Evolutionary conservation across 2,329 filamentous ascomycete species (phyloP).

Genomic region (Cadophora luteo-olivacea): DNA sequence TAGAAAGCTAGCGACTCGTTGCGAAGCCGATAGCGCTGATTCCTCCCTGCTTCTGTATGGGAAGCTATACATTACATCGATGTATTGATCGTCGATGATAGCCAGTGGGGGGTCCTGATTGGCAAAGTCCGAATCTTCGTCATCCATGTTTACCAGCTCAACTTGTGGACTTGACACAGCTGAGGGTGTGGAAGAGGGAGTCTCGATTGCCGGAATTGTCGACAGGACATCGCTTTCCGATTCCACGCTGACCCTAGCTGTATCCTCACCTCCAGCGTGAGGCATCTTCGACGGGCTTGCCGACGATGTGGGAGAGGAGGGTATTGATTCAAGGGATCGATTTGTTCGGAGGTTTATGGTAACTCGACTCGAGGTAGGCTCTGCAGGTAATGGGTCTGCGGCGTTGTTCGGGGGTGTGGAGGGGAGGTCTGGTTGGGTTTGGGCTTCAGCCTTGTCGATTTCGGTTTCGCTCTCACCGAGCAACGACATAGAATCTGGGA

Average conservation of each 20-base stretch:
- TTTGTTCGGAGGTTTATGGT: conserved; percentile 65
- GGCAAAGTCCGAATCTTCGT: conserved; percentile 40
- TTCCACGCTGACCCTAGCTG: conserved; percentile 40
- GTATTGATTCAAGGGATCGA: conserved; percentile 50
- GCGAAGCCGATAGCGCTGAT: conserved; percentile 32
- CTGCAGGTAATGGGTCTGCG: conserved; percentile 46
- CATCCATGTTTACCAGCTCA: conserved; percentile 39
- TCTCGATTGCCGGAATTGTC: conserved; percentile 40
- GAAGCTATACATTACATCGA: conserved; percentile 55
- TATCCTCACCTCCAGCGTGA: conserved; percentile 28
- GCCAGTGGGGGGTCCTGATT: conserved; percentile 39
- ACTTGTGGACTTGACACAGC: conserved; percentile 41
- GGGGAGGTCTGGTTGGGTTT: conserved; percentile 42
- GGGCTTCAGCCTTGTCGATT: conserved; percentile 36
- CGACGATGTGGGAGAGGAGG: conserved; percentile 54
- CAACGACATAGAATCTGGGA: conserved; percentile 29
- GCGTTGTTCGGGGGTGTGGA: conserved; percentile 42
- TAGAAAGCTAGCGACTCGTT: conserved; percentile 43
- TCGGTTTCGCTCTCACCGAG: conserved; percentile 21
- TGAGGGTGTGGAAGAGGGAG: conserved; percentile 43
- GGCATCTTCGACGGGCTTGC: conserved; percentile 43
- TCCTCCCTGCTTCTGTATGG: conserved; percentile 47
- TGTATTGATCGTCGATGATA: conserved; percentile 41
- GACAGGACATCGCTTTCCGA: conserved; percentile 43
- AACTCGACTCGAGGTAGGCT: conserved; percentile 61